Evolutionary conservation across 495 filamentous ascomycete species (phyloP), one percentile per base, ranked within the genome.

Genomic region (Trichocladium antarcticum): DNA sequence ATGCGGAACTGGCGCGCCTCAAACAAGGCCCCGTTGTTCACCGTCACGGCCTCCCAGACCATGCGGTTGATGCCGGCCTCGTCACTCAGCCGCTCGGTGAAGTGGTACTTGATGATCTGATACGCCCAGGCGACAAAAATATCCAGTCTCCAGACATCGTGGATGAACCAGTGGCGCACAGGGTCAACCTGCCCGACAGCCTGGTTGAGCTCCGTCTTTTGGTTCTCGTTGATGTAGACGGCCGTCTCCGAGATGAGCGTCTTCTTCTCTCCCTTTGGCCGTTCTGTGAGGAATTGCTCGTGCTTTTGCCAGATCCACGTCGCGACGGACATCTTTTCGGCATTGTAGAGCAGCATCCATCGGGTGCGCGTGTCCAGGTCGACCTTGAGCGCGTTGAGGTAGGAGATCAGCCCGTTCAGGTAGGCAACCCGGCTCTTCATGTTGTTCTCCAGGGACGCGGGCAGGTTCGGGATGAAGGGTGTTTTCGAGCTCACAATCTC

Each of bases 251-350:
- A 68, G 14, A 92, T 71, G 29, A 86, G 71, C 24, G 68, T 75
- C 52, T 74, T 74, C 32, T 76, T 73, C 8, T 68, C 69, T 32
- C 65, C 68, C 15, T 63, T 51, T 16, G 63, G 57, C 1, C 69
- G 61, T 29, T 67, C 61, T 15, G 66, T 68, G 10, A 77, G 64
- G 42, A 74, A 75, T 6, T 73, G 57, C 53, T 92, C 81, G 57
- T 92, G 83, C 27, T 74, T 66, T 48, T 79, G 77, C 89, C 89
- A 97, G 51, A 97, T 74, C 31, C 78, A 74, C 37, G 75, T 76
- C n/a, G 89, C 90, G 28, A 88, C 85, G 34, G 81, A 80, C 56
- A 95, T 76, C 62, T 88, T 95, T 60, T 97, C 92, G 0, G 89
- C 89, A 56, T 85, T 80, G 76, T 82, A 86, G n/a, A 97, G 72